Conservation (phyloP, 2,329 filamentous ascomycete species). For the Pseudocercospora musae region DNA sequence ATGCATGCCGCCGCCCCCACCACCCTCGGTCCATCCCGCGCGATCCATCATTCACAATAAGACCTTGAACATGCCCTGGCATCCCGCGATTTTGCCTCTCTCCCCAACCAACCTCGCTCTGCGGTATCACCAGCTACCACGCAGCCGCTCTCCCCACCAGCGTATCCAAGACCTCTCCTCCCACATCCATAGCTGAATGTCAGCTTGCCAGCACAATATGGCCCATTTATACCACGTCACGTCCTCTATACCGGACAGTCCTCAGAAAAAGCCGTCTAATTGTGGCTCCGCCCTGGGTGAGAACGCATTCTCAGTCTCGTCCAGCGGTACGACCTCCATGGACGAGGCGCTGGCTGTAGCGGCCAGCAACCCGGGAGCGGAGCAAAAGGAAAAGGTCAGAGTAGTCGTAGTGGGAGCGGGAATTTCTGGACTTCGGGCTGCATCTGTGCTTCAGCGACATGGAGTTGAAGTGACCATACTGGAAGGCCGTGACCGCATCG, state of each 20-base stretch:
- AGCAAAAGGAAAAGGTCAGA: conserved; percentile 19
- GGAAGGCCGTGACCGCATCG: conserved; percentile 37
- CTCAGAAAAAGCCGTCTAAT: conserved; percentile 25
- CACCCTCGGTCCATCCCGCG: background rate
- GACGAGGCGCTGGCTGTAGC: conserved; percentile 20
- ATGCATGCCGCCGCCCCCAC: background rate
- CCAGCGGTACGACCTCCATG: conserved; percentile 18
- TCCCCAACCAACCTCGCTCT: conserved; percentile 1
- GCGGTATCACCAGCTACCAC: background rate
- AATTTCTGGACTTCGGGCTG: conserved; percentile 37
- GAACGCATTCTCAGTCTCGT: conserved; percentile 20
- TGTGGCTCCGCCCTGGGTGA: conserved; percentile 27
- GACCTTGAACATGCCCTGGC: background rate
- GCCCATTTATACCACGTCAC: conserved; percentile 23
- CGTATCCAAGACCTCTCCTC: background rate
- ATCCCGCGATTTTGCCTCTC: background rate
- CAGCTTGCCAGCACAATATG: conserved; percentile 26
- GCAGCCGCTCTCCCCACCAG: background rate
- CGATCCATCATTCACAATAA: background rate
- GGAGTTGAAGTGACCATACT: conserved; percentile 37
- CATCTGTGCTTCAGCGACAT: conserved; percentile 36
- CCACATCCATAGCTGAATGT: conserved; percentile 22
- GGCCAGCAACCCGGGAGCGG: conserved; percentile 17
- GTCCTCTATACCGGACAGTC: conserved; percentile 19
- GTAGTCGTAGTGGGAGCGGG: conserved; percentile 38